Conservation (phyloP, 1,284 basidiomycete species). For the Leccinum proximum region DNA sequence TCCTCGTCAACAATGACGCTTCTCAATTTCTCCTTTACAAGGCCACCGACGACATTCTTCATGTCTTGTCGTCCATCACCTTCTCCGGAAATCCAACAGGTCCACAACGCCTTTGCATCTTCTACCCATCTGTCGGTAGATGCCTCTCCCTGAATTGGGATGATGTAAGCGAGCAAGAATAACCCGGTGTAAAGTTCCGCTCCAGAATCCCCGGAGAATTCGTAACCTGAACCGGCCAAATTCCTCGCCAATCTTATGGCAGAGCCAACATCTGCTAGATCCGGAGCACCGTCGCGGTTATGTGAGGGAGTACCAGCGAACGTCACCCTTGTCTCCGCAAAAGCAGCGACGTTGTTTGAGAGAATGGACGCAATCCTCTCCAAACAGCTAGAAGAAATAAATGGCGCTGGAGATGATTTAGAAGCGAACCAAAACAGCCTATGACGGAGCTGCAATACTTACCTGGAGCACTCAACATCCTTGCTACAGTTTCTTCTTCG, state of each 20-base stretch:
- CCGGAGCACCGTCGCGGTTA: slow-evolving; percentile 3
- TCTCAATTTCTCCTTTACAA: slow-evolving; percentile 41
- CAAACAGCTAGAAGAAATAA: slow-evolving; percentile 22
- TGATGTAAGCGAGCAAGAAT: slow-evolving; percentile 25
- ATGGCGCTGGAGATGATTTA: slow-evolving; percentile 15
- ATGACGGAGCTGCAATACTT: slow-evolving; percentile 10
- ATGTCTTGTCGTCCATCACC: slow-evolving; percentile 13
- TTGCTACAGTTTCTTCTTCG: slow-evolving; percentile 3
- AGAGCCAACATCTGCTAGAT: slow-evolving; percentile 3
- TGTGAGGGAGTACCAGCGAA: slow-evolving; percentile 9
- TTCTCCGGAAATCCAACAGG: slow-evolving; percentile 30
- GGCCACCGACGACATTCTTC: slow-evolving; percentile 23
- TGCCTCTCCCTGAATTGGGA: slow-evolving; percentile 12
- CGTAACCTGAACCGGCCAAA: slow-evolving; percentile 20
- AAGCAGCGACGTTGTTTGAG: slow-evolving; percentile 15
- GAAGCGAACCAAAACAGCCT: background rate
- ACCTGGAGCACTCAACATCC: slow-evolving; percentile 21
- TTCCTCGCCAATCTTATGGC: slow-evolving; percentile 14
- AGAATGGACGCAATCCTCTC: slow-evolving; percentile 14
- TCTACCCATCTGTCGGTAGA: slow-evolving; percentile 14
- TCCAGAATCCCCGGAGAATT: slow-evolving; percentile 19
- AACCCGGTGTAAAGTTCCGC: slow-evolving; percentile 22
- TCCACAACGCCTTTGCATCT: slow-evolving; percentile 37
- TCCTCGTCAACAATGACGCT: slow-evolving; percentile 41
- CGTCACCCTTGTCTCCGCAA: slow-evolving; percentile 15